phyloP scores from a whole-genome alignment of 1,284 basidiomycete species.

The Ganoderma leucocontextum region DNA sequence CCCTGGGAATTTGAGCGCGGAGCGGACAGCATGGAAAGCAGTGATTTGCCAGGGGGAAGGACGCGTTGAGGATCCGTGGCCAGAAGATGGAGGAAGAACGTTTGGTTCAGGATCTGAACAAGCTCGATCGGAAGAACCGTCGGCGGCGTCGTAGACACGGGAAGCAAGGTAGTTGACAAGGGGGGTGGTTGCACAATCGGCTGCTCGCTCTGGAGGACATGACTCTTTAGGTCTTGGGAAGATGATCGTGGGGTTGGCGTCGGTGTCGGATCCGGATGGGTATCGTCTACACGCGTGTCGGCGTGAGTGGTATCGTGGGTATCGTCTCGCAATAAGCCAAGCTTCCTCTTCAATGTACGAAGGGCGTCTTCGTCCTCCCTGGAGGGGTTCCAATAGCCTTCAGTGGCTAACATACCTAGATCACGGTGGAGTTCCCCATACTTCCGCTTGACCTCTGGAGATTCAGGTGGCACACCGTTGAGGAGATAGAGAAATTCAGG shows the following conservation, averaged over 20 bases:
- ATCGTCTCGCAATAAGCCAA: conserved; percentile 26
- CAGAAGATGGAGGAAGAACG: conserved; percentile 70
- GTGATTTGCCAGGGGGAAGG: conserved; percentile 73
- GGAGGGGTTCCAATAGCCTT: conserved; percentile 43
- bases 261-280: conserved; percentile 2
- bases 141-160: conserved; percentile 40
- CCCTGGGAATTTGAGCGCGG: conserved; percentile 41
- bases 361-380: conserved; percentile 45
- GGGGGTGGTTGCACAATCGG: conserved; percentile 40
- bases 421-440: conserved; percentile 28
- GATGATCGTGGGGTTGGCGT: not conserved
- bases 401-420: conserved; percentile 41
- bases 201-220: not conserved
- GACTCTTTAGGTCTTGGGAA: conserved; percentile 2
- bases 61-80: conserved; percentile 63
- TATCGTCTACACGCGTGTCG: conserved; percentile 9
- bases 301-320: conserved; percentile 4
- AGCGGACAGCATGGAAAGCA: conserved; percentile 66
- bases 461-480: conserved; percentile 17
- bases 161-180: conserved; percentile 37
- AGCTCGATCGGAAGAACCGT: conserved; percentile 60
- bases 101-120: conserved; percentile 59
- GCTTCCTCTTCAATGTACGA: conserved; percentile 34
- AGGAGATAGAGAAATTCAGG: conserved; percentile 21
- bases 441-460: conserved; percentile 19